Base-by-base conservation (phyloP, 768 basidiomycete genomes). In the Lenzites betulinus region DNA sequence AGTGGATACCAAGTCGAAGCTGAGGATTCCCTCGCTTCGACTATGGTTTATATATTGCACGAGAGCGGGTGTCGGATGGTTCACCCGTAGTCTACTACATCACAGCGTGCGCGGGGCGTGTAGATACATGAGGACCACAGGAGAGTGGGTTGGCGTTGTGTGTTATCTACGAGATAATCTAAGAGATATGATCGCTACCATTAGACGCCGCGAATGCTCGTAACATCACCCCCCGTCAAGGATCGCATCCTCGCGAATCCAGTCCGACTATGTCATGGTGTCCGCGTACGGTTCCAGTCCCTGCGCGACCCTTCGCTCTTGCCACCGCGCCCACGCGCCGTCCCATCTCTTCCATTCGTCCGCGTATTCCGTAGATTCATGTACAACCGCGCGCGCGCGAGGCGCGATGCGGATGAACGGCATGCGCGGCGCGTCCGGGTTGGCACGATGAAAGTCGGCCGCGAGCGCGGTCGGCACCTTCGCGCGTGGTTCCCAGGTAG, bases 401-500 rank as follows among this genome's bases (percentile, higher is more conserved):
- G n/a, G 22, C 22, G 33, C 26, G 20, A 64, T 43, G 3, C n/a
- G 0, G 43, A 60, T 64, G 1, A 47, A 43, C 18, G 58, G 51
- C 41, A 59, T 51, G 6, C 30, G 30, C 5, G 51, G 59, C 2
- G 64, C 60, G 12, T 38, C 39, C 1, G 69, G 69, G 28, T 62
- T 53, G 12, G 50, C 16, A 7, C 9, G 7, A 54, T 70, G 51
- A 33, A 62, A 63, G 2, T 12, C n/a, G 11, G 60, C 47, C n/a
- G n/a, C 2, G 66, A 13, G 1, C 54, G 15, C 9, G 41, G n/a
- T 5, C 39, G 7, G 65, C 16, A 7, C 46, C 39, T n/a, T 51
- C 62, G 28, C 70, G 64, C 50, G 67, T 68, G 0, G 63, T 26
- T 20, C 54, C 39, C 57, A 74, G 64, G 22, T 57, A 44, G 9